These are phyloP conservation scores for Hibiscus syriacus DNA, from an alignment of 345 rosid genomes.

Conservation along the genomic window DNA sequence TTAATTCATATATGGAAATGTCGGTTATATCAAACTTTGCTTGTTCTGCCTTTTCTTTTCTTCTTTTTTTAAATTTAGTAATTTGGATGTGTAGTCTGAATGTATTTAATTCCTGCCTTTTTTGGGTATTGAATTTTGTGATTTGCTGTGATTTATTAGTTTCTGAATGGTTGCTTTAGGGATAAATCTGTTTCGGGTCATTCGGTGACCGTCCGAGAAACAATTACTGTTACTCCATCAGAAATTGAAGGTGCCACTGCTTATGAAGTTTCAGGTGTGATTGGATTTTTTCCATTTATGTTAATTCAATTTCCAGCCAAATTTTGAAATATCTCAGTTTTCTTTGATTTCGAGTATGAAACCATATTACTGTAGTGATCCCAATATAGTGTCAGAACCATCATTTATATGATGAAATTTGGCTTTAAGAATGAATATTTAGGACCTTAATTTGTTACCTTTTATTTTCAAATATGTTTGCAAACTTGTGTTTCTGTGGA, in stretches of 20 bases:
- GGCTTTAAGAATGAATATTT: background rate
- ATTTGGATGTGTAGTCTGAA: slow-evolving; percentile 2
- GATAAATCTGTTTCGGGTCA: slow-evolving; percentile 77
- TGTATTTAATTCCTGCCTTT: background rate
- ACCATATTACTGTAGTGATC: background rate
- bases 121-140: slow-evolving; percentile 2
- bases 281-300: background rate
- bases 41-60: background rate
- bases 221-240: slow-evolving; percentile 61
- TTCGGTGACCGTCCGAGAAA: slow-evolving; percentile 75
- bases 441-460: background rate
- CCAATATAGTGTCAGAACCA: background rate
- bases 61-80: background rate
- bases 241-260: slow-evolving; percentile 68
- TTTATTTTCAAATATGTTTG: background rate
- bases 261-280: slow-evolving; percentile 74
- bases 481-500: slow-evolving; percentile 5
- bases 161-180: slow-evolving; percentile 48
- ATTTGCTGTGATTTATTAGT: slow-evolving; percentile 17
- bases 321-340: background rate
- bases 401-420: background rate
- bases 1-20: background rate
- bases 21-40: background rate
- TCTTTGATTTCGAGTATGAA: background rate
- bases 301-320: background rate